These are phyloP conservation scores for Fragaria iinumae DNA, from an alignment of 306 rosid species.

Conservation along the genomic window DNA sequence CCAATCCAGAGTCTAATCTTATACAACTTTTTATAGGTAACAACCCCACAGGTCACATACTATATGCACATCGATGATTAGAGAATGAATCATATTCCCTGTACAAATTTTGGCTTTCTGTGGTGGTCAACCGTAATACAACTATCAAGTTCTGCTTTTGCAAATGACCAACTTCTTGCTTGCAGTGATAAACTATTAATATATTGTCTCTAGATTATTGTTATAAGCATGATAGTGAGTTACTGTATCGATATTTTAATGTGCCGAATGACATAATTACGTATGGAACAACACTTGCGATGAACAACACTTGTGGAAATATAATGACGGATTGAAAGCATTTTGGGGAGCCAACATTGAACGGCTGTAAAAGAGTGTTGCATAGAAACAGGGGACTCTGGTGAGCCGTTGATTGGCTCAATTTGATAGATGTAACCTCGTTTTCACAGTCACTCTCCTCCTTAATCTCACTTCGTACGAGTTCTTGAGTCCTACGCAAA, in stretches of 20 bases:
- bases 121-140: too few relatives aligned
- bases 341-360: conserved; percentile 18
- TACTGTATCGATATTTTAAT: background rate
- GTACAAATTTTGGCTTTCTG: background rate
- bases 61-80: background rate
- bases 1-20: background rate
- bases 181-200: too few relatives aligned
- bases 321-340: background rate
- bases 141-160: too few relatives aligned
- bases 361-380: conserved; percentile 13
- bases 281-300: background rate
- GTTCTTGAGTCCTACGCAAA: background rate
- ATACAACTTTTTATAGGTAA: background rate
- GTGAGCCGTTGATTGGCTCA: conserved; percentile 27
- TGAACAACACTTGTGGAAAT: background rate
- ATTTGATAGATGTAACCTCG: conserved; percentile 5
- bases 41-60: background rate
- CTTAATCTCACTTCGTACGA: background rate
- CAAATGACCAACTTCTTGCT: too few relatives aligned
- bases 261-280: background rate
- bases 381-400: conserved; percentile 19
- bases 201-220: too few relatives aligned
- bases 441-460: conserved; percentile 19
- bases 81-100: background rate
- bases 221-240: too few relatives aligned